Base-by-base conservation (phyloP, 176 grass and related monocot species). In the Chloris gayana region DNA sequence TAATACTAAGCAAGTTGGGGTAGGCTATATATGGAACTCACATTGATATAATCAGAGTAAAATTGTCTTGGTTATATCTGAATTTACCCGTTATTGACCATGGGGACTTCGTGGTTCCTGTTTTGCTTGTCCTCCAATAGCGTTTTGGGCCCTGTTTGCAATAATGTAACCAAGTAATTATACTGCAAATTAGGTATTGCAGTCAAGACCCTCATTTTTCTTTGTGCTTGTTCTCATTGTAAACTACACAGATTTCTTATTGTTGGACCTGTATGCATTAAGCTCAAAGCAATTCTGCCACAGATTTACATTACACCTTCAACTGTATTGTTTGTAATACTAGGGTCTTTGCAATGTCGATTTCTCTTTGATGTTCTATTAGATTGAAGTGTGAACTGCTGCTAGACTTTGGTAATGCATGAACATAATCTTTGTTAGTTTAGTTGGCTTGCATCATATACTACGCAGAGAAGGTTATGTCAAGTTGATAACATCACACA, bases 41-140 rank as follows among this genome's bases (percentile, higher is more conserved):
- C 74, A 39, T n/a, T 19, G 9, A 74, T 72, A 58, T 37, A 47
- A 63, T 54, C 18, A 76, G 44, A 71, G 45, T 83, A 58, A 78
- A 58, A 15, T 35, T 30, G 7, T 69, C 31, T 60, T 79, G 26
- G 17, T 62, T 13, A 61, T 83, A 39, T 79, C 41, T 26, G 17
- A 30, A 13, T 12, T 57, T 34, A 30, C 29, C 68, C 17, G 31
- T 74, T 33, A 67, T 64, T 70, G 22, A 27, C 14, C 67, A 66
- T 58, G 22, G 47, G 29, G 8, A 32, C 67, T 31, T 61, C 63
- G 24, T 41, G 33, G 18, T 26, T 29, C 41, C 15, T 12, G 8
- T 60, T 44, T 81, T 81, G 39, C 31, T 69, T 70, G 12, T 50
- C 24, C 22, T 29, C 34, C 67, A 67, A 0, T 37, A 9, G 35